These are phyloP conservation scores for Echium plantagineum DNA, from an alignment of 257 asterid species.

Conservation along the genomic window DNA sequence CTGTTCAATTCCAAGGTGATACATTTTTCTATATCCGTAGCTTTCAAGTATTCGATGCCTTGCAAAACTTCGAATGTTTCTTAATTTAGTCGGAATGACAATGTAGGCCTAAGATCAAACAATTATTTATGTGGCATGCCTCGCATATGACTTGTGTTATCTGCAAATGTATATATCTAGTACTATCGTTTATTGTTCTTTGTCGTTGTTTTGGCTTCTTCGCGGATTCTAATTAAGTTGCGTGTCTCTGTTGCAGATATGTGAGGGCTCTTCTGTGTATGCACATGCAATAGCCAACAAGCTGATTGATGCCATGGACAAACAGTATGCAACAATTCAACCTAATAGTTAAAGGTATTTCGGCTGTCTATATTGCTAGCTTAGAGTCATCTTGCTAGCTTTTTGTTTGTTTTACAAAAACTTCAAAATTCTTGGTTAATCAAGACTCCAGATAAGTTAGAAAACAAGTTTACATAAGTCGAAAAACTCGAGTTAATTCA, in stretches of 20 bases:
- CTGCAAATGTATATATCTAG: too few species aligned
- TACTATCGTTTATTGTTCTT: too few species aligned
- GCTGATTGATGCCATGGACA: constrained; percentile 74
- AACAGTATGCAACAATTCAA: constrained; percentile 53
- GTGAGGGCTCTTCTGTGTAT: constrained; percentile 77
- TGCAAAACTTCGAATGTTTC: too few species aligned
- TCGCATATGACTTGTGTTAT: too few species aligned
- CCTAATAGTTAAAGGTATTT: constrained; percentile 45
- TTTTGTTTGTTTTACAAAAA: too few species aligned
- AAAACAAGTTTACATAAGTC: too few species aligned
- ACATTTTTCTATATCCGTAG: neutral
- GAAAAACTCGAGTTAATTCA: too few species aligned
- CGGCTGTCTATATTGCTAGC: constrained; percentile 9
- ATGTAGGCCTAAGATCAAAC: too few species aligned
- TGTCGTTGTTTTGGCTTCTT: neutral
- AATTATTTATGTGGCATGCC: too few species aligned
- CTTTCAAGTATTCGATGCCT: neutral
- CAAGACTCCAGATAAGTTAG: too few species aligned
- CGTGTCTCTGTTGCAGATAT: constrained; percentile 36
- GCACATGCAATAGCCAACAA: constrained; percentile 85
- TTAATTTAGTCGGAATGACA: too few species aligned
- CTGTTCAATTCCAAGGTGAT: constrained; percentile 73
- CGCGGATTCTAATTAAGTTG: neutral
- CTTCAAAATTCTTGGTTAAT: too few species aligned
- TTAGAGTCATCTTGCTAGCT: neutral